These are phyloP conservation scores for Citeromyces nyonsensis DNA, from an alignment of 805 yeast genomes.

Conservation along the genomic window DNA sequence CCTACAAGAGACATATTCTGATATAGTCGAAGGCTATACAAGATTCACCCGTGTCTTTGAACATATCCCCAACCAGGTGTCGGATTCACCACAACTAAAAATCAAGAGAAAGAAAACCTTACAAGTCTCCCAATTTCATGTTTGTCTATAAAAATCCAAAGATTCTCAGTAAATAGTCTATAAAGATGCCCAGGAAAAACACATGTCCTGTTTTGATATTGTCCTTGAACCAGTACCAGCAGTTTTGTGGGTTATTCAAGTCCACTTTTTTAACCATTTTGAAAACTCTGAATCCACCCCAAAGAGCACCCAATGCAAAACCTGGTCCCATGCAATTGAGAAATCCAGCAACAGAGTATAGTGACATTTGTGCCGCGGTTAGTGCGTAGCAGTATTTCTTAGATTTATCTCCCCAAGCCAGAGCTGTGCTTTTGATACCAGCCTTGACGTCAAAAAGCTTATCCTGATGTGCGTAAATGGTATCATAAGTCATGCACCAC, in stretches of 20 bases:
- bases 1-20: no score
- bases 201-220: constrained; percentile 68
- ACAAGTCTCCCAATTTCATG: no score
- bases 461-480: constrained; percentile 96
- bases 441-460: constrained; percentile 76
- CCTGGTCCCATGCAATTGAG: constrained; percentile 80
- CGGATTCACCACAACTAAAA: no score
- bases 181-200: constrained; percentile 46
- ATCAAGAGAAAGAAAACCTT: no score
- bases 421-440: constrained; percentile 90
- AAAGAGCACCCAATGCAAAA: constrained; percentile 47
- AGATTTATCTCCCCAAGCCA: constrained; percentile 80
- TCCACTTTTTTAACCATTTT: constrained; percentile 61
- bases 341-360: constrained; percentile 53
- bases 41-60: no score
- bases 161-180: constrained; percentile 43
- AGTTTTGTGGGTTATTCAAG: constrained; percentile 61
- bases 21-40: no score
- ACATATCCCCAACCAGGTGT: no score
- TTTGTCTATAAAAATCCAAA: constrained; percentile 22
- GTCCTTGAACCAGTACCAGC: constrained; percentile 69
- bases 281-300: constrained; percentile 56
- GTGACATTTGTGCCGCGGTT: constrained; percentile 50
- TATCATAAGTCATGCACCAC: constrained; percentile 95
- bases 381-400: constrained; percentile 53